Percentiles rank a stretch among this genome's conserved stretches.
These are phyloP conservation scores for Ophiognomonia clavigignenti-juglandacearum DNA, from an alignment of 2,329 filamentous ascomycete genomes.

Conservation along the genomic window DNA sequence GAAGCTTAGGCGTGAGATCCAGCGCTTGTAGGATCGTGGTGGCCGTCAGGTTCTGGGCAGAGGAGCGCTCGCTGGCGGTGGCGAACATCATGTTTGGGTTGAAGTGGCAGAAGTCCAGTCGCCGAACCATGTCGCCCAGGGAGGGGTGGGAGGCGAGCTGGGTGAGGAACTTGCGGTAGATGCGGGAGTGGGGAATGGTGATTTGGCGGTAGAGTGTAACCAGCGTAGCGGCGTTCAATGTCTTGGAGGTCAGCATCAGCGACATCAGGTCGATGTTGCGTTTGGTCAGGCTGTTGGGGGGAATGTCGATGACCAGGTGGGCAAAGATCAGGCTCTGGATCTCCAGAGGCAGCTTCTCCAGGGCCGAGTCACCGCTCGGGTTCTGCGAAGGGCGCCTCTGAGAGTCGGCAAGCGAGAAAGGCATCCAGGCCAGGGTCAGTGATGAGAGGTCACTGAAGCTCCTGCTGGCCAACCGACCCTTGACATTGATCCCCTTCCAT, in stretches of 20 bases:
- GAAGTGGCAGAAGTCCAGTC: conserved; percentile 81
- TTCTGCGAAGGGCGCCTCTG: conserved; percentile 18
- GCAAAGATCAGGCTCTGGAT: conserved; percentile 70
- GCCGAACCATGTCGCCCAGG: conserved; percentile 70
- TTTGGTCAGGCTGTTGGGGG: conserved; percentile 66
- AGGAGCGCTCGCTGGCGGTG: conserved; percentile 67
- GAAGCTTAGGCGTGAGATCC: conserved; percentile 65
- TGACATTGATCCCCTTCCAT: conserved; percentile 59
- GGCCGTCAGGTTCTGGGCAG: conserved; percentile 71
- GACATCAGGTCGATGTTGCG: conserved; percentile 76
- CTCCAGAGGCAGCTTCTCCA: conserved; percentile 67
- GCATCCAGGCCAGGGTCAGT: conserved; percentile 51
- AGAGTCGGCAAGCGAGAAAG: conserved; percentile 21
- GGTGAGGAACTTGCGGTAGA: conserved; percentile 75
- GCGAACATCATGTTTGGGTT: conserved; percentile 73
- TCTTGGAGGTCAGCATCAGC: conserved; percentile 69
- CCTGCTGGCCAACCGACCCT: conserved; percentile 54
- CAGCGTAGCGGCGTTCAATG: conserved; percentile 67
- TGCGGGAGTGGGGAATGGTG: conserved; percentile 76
- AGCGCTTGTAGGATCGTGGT: conserved; percentile 69
- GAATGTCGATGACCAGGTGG: conserved; percentile 67
- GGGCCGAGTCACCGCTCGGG: conserved; percentile 44
- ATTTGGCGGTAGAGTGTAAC: conserved; percentile 74
- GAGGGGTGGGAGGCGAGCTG: conserved; percentile 63
- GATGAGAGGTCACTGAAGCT: conserved; percentile 57